phyloP scores from a whole-genome alignment of 805 yeast species.

The Starmerella floris region DNA sequence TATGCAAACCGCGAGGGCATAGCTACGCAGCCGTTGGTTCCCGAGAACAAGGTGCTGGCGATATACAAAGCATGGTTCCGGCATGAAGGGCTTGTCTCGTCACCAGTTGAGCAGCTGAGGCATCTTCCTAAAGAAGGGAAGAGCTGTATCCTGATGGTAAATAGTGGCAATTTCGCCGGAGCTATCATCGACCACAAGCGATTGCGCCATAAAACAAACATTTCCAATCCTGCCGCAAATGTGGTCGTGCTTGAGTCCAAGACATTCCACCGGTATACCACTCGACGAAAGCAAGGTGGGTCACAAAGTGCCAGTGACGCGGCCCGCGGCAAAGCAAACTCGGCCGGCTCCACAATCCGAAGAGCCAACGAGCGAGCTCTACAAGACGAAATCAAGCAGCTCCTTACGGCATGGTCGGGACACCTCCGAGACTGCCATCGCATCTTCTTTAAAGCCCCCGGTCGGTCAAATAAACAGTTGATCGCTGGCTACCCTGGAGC shows the following conservation, averaged over 20 bases:
- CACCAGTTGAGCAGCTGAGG: conserved; percentile 41
- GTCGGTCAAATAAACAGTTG: conserved; percentile 49
- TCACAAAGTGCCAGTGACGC: conserved; percentile 86
- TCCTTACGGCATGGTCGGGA: conserved; percentile 52
- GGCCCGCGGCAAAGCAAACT: conserved; percentile 86
- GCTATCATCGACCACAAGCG: conserved; percentile 70
- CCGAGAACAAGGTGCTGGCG: conserved; percentile 42
- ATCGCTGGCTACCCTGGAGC: conserved; percentile 52
- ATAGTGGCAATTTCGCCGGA: conserved; percentile 97
- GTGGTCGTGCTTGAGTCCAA: conserved; percentile 49
- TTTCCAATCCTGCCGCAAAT: conserved; percentile 41
- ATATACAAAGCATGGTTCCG: conserved; percentile 52
- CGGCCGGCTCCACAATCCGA: conserved; percentile 86
- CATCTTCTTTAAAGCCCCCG: conserved; percentile 71
- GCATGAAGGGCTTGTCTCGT: conserved; percentile 28
- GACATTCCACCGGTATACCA: conserved; percentile 87
- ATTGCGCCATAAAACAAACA: conserved; percentile 35
- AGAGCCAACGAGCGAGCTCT: conserved; percentile 81
- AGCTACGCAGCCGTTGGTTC: conserved; percentile 22
- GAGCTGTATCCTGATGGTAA: conserved; percentile 82
- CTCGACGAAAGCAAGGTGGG: conserved; percentile 96
- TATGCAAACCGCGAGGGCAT: conserved; percentile 35
- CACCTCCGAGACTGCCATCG: conserved; percentile 45
- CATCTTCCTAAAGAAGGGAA: conserved; percentile 27
- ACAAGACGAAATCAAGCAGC: conserved; percentile 58